Evolutionary conservation across 352 stramenopile genomes (phyloP), one percentile per base, ranked within the genome.

Genomic region (Phytophthora crassamura): DNA sequence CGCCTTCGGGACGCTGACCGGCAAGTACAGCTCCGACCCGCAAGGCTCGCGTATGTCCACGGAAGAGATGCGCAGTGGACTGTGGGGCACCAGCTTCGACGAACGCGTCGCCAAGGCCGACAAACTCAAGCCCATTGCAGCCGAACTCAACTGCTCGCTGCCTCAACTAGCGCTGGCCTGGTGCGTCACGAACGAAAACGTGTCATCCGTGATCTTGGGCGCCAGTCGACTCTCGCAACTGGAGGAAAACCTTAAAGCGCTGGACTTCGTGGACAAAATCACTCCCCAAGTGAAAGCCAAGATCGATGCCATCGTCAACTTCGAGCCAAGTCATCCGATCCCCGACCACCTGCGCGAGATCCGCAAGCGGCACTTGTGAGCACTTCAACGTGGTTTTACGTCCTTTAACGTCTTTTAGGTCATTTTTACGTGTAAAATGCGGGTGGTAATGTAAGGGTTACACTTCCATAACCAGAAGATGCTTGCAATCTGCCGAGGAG

Each of bases 261-360:
- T 59, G 8, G 30, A 33, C 2, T 41, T 59, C n/a, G 51, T 59
- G 11, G 51, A 59, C n/a, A 59, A 59, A 32, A 49, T 50, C 51
- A 49, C 42, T 7, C 22, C 43, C 4, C 25, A 50, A 15, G 43
- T 50, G 42, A 49, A 49, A 25, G 22, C 51, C 16, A 11, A 48
- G 36, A 48, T 58, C 25, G 15, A 46, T 12, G n/a, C 46, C 30
- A 40, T 53, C 45, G 7, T 52, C 2, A 36, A 50, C 43, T 45
- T 45, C 25, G 39, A 28, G 39, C 9, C n/a, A 18, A 28, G 25
- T 6, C 47, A 54, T 16, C 47, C 47, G 11, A 34, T 54, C n/a
- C 16, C 47, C 7, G 47, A 54, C 18, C 47, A 34, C 16, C 47
- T 43, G n/a, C 49, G 49, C 11, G 49, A 57, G 45, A 57, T 57